phyloP scores from a whole-genome alignment of 306 rosid species.

The Castanospermum australe region DNA sequence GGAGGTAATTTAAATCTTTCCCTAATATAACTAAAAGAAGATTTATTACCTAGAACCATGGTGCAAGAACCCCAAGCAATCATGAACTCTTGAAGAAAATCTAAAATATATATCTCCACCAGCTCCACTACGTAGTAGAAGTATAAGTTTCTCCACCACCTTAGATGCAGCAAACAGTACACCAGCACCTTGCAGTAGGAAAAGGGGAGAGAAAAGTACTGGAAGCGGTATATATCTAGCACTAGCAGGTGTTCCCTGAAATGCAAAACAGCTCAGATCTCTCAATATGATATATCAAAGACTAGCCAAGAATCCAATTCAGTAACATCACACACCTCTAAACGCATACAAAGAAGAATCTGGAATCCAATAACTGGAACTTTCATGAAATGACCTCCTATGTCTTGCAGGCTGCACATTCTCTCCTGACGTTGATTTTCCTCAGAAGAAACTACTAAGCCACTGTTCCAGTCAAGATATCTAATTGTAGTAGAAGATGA shows the following conservation, averaged over 20 bases:
- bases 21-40: conserved; percentile 6
- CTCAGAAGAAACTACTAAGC: conserved; percentile 74
- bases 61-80: conserved; percentile 90
- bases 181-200: conserved; percentile 82
- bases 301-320: conserved; percentile 25
- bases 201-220: conserved; percentile 79
- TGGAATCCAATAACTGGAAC: conserved; percentile 83
- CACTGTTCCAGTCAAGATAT: conserved; percentile 89
- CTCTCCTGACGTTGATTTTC: conserved; percentile 63
- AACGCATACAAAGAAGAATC: conserved; percentile 89
- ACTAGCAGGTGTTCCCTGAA: conserved; percentile 81
- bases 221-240: conserved; percentile 73
- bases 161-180: conserved; percentile 68
- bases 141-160: conserved; percentile 77
- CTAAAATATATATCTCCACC: conserved; percentile 69
- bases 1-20: background rate
- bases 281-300: conserved; percentile 15
- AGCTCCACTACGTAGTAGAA: conserved; percentile 65
- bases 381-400: conserved; percentile 97
- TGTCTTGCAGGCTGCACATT: conserved; percentile 87
- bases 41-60: conserved; percentile 88
- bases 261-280: conserved; percentile 34
- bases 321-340: conserved; percentile 62
- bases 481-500: conserved; percentile 76
- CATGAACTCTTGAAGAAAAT: conserved; percentile 72